phyloP scores from a whole-genome alignment of 192 early-diverging fungal species.

The Entomortierella beljakovae region DNA sequence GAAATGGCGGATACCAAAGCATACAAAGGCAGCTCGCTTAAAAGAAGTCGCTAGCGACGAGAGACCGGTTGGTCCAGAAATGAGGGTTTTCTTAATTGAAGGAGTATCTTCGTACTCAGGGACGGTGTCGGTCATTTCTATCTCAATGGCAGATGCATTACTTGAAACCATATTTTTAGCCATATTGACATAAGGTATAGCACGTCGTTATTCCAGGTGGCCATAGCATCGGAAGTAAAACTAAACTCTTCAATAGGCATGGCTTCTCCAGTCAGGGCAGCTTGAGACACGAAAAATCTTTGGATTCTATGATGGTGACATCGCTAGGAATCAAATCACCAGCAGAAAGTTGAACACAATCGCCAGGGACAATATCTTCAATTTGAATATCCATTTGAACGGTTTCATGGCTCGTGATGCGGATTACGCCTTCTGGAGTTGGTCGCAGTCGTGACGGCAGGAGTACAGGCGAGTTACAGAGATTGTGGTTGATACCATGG shows the following conservation, averaged over 20 bases:
- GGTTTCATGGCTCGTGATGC: slow-evolving; percentile 26
- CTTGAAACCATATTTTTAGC: slow-evolving; percentile 4
- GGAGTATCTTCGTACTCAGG: neutral
- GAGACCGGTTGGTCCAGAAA: neutral
- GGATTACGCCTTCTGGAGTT: slow-evolving; percentile 36
- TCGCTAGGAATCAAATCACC: slow-evolving; percentile 60
- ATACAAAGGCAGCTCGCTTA: slow-evolving; percentile 16
- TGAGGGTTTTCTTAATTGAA: neutral
- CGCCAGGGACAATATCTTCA: slow-evolving; percentile 60
- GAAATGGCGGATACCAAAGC: slow-evolving; percentile 41
- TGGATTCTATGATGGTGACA: slow-evolving; percentile 53
- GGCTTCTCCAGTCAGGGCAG: slow-evolving; percentile 60
- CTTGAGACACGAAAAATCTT: slow-evolving; percentile 64
- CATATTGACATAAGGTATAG: slow-evolving; percentile 20
- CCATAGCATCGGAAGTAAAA: slow-evolving; percentile 20
- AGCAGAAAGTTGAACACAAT: slow-evolving; percentile 57
- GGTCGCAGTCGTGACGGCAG: slow-evolving; percentile 44
- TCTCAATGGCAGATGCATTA: slow-evolving; percentile 10
- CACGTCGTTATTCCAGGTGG: neutral
- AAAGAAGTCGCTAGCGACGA: slow-evolving; percentile 12
- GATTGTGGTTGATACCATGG: slow-evolving; percentile 47
- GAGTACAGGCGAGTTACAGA: slow-evolving; percentile 54
- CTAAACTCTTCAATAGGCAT: slow-evolving; percentile 61
- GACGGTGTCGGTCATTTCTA: slow-evolving; percentile 8
- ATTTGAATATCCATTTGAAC: slow-evolving; percentile 48